phyloP scores from a whole-genome alignment of 768 basidiomycete species.

The Serendipita sp. region DNA sequence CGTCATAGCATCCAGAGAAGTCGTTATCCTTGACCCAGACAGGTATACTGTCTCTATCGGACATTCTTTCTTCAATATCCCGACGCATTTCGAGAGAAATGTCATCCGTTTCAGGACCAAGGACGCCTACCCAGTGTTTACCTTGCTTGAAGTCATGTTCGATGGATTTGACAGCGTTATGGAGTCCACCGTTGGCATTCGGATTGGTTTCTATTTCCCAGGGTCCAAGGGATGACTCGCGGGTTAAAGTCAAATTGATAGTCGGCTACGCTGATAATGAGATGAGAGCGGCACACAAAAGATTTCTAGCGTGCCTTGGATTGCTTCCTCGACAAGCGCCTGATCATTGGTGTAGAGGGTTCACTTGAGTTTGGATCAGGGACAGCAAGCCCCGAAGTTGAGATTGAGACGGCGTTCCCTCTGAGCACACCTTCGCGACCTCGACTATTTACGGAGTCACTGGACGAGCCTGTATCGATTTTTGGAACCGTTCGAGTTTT shows the following conservation, averaged over 20 bases:
- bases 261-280: neutral
- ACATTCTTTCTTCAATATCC: conserved; percentile 38
- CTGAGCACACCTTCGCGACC: neutral
- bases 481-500: neutral
- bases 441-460: neutral
- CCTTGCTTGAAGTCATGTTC: conserved; percentile 28
- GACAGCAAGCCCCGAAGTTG: neutral
- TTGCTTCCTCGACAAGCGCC: conserved; percentile 10
- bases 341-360: neutral
- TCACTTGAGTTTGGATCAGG: neutral
- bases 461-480: neutral
- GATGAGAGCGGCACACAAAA: neutral
- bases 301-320: neutral
- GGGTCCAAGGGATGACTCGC: conserved; percentile 22
- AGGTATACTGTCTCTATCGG: conserved; percentile 29
- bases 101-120: conserved; percentile 54
- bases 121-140: conserved; percentile 52
- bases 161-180: conserved; percentile 61
- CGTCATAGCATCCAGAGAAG: conserved; percentile 66
- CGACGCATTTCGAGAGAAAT: conserved; percentile 40
- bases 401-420: neutral
- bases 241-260: conserved; percentile 21
- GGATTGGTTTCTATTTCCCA: conserved; percentile 45
- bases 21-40: conserved; percentile 61
- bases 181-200: conserved; percentile 69